phyloP scores from a whole-genome alignment of 768 basidiomycete species.

The Hebeloma cylindrosporum region DNA sequence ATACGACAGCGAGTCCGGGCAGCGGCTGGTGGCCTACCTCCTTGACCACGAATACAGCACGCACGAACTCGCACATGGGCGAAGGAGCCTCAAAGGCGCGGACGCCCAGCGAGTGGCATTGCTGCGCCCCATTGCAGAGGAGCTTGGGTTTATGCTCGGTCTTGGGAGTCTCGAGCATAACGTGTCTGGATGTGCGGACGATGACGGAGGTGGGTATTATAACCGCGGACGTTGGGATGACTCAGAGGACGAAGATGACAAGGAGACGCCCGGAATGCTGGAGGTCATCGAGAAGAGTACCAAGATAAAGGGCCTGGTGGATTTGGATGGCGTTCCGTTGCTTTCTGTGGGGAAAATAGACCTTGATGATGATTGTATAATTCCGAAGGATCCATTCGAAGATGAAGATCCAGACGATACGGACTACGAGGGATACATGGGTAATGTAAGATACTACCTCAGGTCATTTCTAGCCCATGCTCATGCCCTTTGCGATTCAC shows the following conservation, averaged over 20 bases:
- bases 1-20: constrained; percentile 19
- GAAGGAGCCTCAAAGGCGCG: constrained; percentile 34
- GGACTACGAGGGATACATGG: constrained; percentile 42
- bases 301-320: constrained; percentile 28
- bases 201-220: constrained; percentile 19
- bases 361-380: constrained; percentile 26
- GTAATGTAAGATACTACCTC: constrained; percentile 42
- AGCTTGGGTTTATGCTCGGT: constrained; percentile 34
- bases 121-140: constrained; percentile 32
- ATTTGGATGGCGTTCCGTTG: constrained; percentile 30
- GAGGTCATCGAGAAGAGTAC: constrained; percentile 24
- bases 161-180: constrained; percentile 35
- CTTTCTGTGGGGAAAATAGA: constrained; percentile 15
- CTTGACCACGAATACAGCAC: constrained; percentile 29
- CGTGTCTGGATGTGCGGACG: constrained; percentile 24
- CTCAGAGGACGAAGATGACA: constrained; percentile 21
- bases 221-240: constrained; percentile 14
- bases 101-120: constrained; percentile 36
- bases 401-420: constrained; percentile 31
- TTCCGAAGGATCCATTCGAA: constrained; percentile 37
- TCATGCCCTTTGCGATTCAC: constrained; percentile 13
- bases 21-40: constrained; percentile 25
- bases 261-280: constrained; percentile 19
- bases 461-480: too few species aligned
- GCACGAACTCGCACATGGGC: constrained; percentile 22